Base-by-base conservation (phyloP, 169 alveolate species). In the Theileria parva region DNA sequence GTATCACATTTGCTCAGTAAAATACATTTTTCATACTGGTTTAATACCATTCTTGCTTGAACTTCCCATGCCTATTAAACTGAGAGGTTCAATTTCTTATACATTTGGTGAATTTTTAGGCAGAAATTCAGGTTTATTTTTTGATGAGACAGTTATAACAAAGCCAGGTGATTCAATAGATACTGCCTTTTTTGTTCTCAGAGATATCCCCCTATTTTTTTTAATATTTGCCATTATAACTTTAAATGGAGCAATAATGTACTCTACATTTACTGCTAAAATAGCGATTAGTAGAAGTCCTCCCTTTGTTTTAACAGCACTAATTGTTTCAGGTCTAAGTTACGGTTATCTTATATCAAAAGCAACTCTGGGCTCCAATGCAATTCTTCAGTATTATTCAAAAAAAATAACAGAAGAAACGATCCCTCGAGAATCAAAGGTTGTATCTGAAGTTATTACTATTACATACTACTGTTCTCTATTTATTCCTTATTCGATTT, bases 11-110 rank as follows among this genome's bases (percentile, higher is more conserved):
- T 15, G 71, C 7, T 63, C 71, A 17, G 21, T 68, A 17, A 68
- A 51, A 23, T 73, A 73, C 59, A 13, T 73, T 51, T 73, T 59
- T 57, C 63, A 73, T 28, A 68, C 80, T 21, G 28, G 77, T 51
- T n/a, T 57, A 34, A 61, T 73, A 1, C 80, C 80, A 39, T 73
- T 28, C 25, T 34, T 57, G 30, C 60, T 73, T 79, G 71, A 73
- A 15, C 32, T 13, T 15, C 44, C 80, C 13, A 59, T 23, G 19
- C 50, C 67, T 59, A 12, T n/a, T 37, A 73, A 73, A 30, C 71
- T 73, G 28, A 59, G 32, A 21, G 48, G 51, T 3, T 57, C 80
- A 28, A 51, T 73, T 17, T 11, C 27, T 19, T 73, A 73, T 19
- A 61, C 67, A 6, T 21, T 30, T 73, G 34, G 32, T 5, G 80